A percentile compares a stretch with the other conserved stretches of the same genome.
Evolutionary conservation across 495 filamentous ascomycete species (phyloP).

Genomic region (Lepraria neglecta): DNA sequence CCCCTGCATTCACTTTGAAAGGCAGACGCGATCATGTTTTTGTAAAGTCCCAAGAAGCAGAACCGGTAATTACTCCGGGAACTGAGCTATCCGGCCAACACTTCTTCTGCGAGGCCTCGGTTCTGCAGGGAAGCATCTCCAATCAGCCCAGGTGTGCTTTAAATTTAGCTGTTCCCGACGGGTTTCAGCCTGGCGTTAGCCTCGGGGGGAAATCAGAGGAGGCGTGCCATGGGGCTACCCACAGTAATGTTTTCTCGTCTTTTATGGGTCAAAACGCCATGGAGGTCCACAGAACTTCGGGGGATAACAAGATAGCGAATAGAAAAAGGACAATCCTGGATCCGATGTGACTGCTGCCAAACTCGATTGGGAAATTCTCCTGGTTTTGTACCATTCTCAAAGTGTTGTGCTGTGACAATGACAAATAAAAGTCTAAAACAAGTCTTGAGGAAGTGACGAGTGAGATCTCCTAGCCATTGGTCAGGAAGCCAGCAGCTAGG

Average conservation of each 20-base stretch:
- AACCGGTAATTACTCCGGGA: not conserved
- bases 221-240: not conserved
- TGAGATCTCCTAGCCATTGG: no score
- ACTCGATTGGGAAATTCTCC: no score
- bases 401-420: constrained; percentile 31
- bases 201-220: not conserved
- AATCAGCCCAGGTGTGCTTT: not conserved
- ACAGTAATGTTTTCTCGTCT: not conserved
- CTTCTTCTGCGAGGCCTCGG: not conserved
- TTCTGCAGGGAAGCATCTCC: not conserved
- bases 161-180: not conserved
- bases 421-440: constrained; percentile 3
- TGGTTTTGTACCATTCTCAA: no score
- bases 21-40: not conserved
- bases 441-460: not conserved
- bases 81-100: not conserved
- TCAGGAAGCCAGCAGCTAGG: no score
- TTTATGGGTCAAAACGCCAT: no score
- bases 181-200: not conserved
- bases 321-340: no score
- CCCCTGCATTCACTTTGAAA: not conserved
- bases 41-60: no score
- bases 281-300: no score
- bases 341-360: no score
- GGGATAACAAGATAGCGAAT: no score